Base-by-base conservation (phyloP, 345 rosid genomes). In the Populus simonii region DNA sequence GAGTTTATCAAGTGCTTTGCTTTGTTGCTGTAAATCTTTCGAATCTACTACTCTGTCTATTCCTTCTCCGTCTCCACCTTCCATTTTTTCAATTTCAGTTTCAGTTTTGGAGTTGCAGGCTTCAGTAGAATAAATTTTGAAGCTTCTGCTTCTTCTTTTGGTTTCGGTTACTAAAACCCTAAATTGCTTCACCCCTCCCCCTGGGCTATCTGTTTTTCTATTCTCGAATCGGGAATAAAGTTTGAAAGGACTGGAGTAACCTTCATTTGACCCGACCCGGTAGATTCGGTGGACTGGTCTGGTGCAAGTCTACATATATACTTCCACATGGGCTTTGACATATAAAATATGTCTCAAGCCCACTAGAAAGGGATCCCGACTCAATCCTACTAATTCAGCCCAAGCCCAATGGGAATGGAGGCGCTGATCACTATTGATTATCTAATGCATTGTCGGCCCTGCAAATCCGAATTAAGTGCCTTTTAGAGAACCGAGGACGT, bases 1-100 rank as follows among this genome's bases (percentile, higher is more conserved):
- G 83, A 96, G 98, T 91, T 92, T 96, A 84, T 96, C 97, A 45
- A 96, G 83, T 27, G 97, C 98, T 84, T 96, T 96, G 94, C 95
- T 96, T 83, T 96, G 97, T 82, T 94, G 97, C 84, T 94, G 99
- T 23, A 96, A 79, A 68, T 96, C 99, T 87, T 96, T 96, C 5
- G 98, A 96, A 83, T 94, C 97, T 2, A 83, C 84, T 61, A 86
- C 76, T 69, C 88, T 83, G 68, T 90, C 97, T 13, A 81, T 84
- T 16, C 88, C 96, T 74, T 83, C 89, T 79, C 88, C 98, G 7
- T 89, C 97, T 43, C 82, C 87, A 15, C 85, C 93, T 78, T 91
- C 99, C 99, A 96, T 93, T 51, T 35, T 76, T 18, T 41, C 3
- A 22, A n/a, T 53, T 62, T 29, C 12, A 16, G 0, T 62, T 69